A percentile compares a stretch with the other conserved stretches of the same genome.
These are phyloP conservation scores for Fomitopsis serialis DNA, from an alignment of 768 basidiomycete genomes.

Conservation along the genomic window DNA sequence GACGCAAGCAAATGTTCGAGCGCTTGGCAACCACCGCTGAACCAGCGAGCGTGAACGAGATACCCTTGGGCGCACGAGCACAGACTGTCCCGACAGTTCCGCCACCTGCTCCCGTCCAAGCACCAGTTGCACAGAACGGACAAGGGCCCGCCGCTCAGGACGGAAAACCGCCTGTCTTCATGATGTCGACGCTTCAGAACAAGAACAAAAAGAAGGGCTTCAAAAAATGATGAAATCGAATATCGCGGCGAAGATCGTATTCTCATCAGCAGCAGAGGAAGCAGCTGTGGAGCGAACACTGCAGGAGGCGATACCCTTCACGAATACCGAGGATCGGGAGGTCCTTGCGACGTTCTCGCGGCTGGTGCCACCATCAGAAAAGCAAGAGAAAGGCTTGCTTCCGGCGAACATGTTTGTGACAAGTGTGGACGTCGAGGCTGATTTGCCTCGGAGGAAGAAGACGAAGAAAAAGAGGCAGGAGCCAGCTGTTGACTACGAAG, in stretches of 20 bases:
- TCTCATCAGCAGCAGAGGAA: conserved; percentile 24
- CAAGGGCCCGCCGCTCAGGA: conserved; percentile 1
- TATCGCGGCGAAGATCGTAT: conserved; percentile 50
- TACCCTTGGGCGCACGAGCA: conserved; percentile 33
- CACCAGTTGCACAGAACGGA: not conserved
- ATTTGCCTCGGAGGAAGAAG: conserved; percentile 31
- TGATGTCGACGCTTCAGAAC: conserved; percentile 55
- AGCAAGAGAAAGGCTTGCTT: conserved; percentile 39
- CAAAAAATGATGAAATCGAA: conserved; percentile 42
- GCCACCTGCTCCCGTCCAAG: not conserved
- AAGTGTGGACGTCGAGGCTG: conserved; percentile 63
- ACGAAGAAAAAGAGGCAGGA: conserved; percentile 24
- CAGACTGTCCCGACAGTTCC: conserved; percentile 1
- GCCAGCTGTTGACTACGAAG: conserved; percentile 2
- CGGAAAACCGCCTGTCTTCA: conserved; percentile 24
- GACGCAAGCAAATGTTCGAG: conserved; percentile 37
- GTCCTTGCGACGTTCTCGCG: conserved; percentile 20
- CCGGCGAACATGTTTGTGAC: conserved; percentile 67
- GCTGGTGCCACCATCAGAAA: conserved; percentile 62
- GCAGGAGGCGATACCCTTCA: conserved; percentile 9
- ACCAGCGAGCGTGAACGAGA: conserved; percentile 37
- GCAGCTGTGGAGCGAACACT: not conserved
- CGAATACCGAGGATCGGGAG: not conserved
- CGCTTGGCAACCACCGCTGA: conserved; percentile 11
- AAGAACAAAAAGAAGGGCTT: conserved; percentile 75